These are phyloP conservation scores for Zoysia pacifica DNA, from an alignment of 176 grass and related monocot genomes.

Conservation along the genomic window DNA sequence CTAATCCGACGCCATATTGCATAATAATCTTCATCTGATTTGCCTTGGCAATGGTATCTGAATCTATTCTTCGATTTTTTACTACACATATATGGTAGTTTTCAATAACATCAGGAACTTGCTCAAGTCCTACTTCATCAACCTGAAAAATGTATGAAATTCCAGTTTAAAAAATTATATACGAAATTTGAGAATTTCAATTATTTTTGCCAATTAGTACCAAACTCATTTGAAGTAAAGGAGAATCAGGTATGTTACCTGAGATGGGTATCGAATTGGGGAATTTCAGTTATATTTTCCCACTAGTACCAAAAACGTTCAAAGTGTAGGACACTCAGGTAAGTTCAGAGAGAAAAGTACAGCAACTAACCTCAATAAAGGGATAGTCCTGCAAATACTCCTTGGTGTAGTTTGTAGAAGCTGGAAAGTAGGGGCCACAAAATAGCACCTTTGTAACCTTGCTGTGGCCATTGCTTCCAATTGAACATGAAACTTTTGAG, in stretches of 20 bases:
- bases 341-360: neutral
- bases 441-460: slow-evolving; percentile 65
- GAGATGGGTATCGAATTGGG: neutral
- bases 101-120: slow-evolving; percentile 77
- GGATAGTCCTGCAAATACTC: slow-evolving; percentile 80
- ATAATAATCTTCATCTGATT: slow-evolving; percentile 84
- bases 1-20: slow-evolving; percentile 94
- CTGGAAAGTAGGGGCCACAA: slow-evolving; percentile 65
- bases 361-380: slow-evolving; percentile 71
- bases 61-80: slow-evolving; percentile 66
- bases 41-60: slow-evolving; percentile 73
- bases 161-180: too few species aligned
- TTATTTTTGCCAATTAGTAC: too few species aligned
- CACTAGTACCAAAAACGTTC: neutral
- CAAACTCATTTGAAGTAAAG: too few species aligned
- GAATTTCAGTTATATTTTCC: neutral
- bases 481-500: slow-evolving; percentile 50
- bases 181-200: too few species aligned
- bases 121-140: slow-evolving; percentile 67
- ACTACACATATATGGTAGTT: slow-evolving; percentile 83
- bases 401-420: slow-evolving; percentile 66
- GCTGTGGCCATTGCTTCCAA: slow-evolving; percentile 16
- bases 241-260: too few species aligned
- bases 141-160: slow-evolving; percentile 51
- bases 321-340: neutral